Percentiles rank a stretch among this genome's conserved stretches.
Conservation (phyloP, 2,329 filamentous ascomycete species). For the Diaporthe sp. region DNA sequence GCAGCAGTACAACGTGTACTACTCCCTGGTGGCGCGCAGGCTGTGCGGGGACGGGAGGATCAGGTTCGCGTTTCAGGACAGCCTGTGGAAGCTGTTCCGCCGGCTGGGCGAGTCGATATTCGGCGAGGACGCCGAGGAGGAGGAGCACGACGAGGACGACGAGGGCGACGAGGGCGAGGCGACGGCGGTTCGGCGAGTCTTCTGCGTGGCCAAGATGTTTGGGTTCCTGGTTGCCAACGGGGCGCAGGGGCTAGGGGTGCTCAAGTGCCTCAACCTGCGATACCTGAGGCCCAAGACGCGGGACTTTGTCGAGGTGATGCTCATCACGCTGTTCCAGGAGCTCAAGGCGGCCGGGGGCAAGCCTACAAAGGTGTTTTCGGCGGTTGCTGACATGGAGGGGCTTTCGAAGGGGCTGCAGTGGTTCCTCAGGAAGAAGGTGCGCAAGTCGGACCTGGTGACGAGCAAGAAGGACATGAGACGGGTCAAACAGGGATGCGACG, state of each 20-base stretch:
- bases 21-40: constrained; percentile 85
- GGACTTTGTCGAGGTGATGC: constrained; percentile 83
- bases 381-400: constrained; percentile 73
- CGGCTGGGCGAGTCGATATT: constrained; percentile 86
- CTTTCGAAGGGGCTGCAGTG: constrained; percentile 83
- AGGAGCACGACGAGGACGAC: constrained; percentile 63
- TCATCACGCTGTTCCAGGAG: constrained; percentile 81
- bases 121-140: constrained; percentile 72
- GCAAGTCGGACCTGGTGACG: constrained; percentile 71
- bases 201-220: constrained; percentile 69
- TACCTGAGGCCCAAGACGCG: constrained; percentile 83
- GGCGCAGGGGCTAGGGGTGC: constrained; percentile 61
- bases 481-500: constrained; percentile 62
- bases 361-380: constrained; percentile 76
- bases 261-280: constrained; percentile 82
- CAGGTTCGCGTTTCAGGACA: constrained; percentile 88
- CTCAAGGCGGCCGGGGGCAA: constrained; percentile 51
- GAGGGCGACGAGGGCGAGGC: constrained; percentile 66
- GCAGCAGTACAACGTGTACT: constrained; percentile 91
- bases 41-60: constrained; percentile 83
- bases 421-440: constrained; percentile 82
- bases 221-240: constrained; percentile 64
- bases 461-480: constrained; percentile 64
- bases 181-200: constrained; percentile 64
- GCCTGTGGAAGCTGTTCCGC: constrained; percentile 88